These are phyloP conservation scores for Microthyrium microscopicum DNA, from an alignment of 2,329 filamentous ascomycete genomes.

Conservation along the genomic window DNA sequence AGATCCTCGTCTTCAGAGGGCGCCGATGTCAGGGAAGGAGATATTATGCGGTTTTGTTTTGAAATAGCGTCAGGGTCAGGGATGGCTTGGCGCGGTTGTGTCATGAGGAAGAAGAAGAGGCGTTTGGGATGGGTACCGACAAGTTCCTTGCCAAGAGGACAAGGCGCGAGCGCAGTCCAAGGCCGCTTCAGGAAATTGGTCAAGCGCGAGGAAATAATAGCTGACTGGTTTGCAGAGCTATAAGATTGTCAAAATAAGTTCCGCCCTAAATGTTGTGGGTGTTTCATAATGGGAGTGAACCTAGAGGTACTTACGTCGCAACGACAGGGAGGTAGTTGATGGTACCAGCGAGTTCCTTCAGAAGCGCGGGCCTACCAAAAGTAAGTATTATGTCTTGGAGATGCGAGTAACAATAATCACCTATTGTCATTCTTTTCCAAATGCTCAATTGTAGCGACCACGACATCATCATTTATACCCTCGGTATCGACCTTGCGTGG, in stretches of 20 bases:
- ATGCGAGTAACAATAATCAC: too few relatives aligned
- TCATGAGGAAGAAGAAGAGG: constrained; percentile 92
- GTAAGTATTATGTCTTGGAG: too few relatives aligned
- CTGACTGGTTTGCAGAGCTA: constrained; percentile 89
- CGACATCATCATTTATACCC: constrained; percentile 85
- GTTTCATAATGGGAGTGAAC: too few relatives aligned
- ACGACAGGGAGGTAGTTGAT: background rate
- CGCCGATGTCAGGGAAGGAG: constrained; percentile 67
- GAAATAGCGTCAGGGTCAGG: constrained; percentile 45
- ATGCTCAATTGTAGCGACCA: constrained; percentile 76
- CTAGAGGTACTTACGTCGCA: background rate
- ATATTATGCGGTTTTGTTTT: constrained; percentile 46
- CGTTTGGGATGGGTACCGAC: constrained; percentile 84
- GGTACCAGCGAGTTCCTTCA: constrained; percentile 79
- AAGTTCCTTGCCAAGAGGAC: constrained; percentile 82
- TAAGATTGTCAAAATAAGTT: constrained; percentile 13
- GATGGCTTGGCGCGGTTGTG: constrained; percentile 66
- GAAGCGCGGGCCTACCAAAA: constrained; percentile 73
- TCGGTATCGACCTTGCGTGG: constrained; percentile 60
- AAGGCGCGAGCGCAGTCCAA: constrained; percentile 60
- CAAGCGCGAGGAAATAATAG: constrained; percentile 85
- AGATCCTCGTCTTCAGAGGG: constrained; percentile 45
- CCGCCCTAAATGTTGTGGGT: constrained; percentile 5
- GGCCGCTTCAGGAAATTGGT: constrained; percentile 78
- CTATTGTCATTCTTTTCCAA: constrained; percentile 78